Conservation (phyloP, 2,329 filamentous ascomycete genomes). For the Paecilomyces formosus region DNA sequence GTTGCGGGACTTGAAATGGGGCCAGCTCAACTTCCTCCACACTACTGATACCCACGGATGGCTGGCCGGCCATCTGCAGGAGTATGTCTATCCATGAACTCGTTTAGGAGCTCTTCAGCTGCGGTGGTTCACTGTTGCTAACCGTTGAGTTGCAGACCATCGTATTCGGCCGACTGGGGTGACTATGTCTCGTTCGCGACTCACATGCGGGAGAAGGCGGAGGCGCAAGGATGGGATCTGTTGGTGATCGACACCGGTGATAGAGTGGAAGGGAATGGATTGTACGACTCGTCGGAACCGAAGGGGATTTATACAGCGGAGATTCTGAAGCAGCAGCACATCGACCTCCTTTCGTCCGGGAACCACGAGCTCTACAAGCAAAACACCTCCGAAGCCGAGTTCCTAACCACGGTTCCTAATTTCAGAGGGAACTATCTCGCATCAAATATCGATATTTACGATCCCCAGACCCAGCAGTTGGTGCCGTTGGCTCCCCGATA, state of each 20-base stretch:
- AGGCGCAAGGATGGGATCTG: constrained; percentile 71
- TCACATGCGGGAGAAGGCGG: constrained; percentile 71
- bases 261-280: constrained; percentile 84
- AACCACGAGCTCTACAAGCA: constrained; percentile 93
- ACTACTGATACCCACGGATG: constrained; percentile 96
- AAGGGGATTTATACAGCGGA: constrained; percentile 85
- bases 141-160: constrained; percentile 48
- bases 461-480: constrained; percentile 61
- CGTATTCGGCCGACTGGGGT: constrained; percentile 94
- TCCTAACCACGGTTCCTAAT: constrained; percentile 70
- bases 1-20: constrained; percentile 79
- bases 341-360: constrained; percentile 79
- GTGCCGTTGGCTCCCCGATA: constrained; percentile 74
- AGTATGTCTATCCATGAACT: constrained; percentile 47
- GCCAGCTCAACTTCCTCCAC: constrained; percentile 94
- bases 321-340: constrained; percentile 72
- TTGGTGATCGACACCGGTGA: constrained; percentile 95
- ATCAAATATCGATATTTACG: constrained; percentile 85
- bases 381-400: constrained; percentile 71
- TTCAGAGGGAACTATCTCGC: constrained; percentile 76
- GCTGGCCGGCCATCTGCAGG: constrained; percentile 87
- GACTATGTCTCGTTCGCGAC: constrained; percentile 92
- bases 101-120: constrained; percentile 4
- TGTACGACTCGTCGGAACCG: constrained; percentile 83
- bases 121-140: constrained; percentile 10